A percentile compares a stretch with the other conserved stretches of the same genome.
These are phyloP conservation scores for Phytophthora capsici DNA, from an alignment of 352 stramenopile species.

Conservation along the genomic window DNA sequence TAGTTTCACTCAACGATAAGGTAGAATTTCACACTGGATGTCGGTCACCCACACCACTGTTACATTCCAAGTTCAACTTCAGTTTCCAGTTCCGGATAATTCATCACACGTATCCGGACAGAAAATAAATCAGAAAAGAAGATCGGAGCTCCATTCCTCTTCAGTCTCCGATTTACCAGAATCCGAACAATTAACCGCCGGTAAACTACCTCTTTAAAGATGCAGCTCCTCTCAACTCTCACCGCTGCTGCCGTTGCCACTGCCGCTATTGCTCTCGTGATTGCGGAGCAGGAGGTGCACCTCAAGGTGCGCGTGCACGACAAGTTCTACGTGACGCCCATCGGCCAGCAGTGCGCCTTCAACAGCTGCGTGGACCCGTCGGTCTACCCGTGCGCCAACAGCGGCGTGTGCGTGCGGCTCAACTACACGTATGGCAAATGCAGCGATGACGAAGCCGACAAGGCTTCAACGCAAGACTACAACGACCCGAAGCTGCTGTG, in stretches of 20 bases:
- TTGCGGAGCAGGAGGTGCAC: constrained; percentile 41
- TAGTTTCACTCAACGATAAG: too few species aligned
- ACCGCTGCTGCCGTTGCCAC: constrained; percentile 14
- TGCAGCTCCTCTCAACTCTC: constrained; percentile 36
- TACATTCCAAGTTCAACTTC: too few species aligned
- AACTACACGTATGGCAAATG: constrained; percentile 68
- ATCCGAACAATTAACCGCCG: too few species aligned
- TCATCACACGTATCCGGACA: too few species aligned
- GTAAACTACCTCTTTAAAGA: neutral
- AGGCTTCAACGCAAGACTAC: constrained; percentile 25
- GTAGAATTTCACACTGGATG: too few species aligned
- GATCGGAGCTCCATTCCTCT: neutral
- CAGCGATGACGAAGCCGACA: constrained; percentile 28
- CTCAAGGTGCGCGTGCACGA: constrained; percentile 45
- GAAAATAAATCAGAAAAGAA: constrained; percentile 9
- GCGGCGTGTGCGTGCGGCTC: constrained; percentile 54
- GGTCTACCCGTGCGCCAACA: constrained; percentile 62
- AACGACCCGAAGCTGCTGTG: constrained; percentile 44
- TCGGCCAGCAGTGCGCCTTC: constrained; percentile 68
- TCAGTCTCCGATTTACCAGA: constrained; percentile 3
- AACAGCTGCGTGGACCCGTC: constrained; percentile 58
- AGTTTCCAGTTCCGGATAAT: too few species aligned
- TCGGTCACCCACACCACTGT: too few species aligned
- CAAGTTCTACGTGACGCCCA: constrained; percentile 65
- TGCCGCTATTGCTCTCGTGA: constrained; percentile 20